Base-by-base conservation (phyloP, 768 basidiomycete species). In the Lactifluus hygrophoroides region DNA sequence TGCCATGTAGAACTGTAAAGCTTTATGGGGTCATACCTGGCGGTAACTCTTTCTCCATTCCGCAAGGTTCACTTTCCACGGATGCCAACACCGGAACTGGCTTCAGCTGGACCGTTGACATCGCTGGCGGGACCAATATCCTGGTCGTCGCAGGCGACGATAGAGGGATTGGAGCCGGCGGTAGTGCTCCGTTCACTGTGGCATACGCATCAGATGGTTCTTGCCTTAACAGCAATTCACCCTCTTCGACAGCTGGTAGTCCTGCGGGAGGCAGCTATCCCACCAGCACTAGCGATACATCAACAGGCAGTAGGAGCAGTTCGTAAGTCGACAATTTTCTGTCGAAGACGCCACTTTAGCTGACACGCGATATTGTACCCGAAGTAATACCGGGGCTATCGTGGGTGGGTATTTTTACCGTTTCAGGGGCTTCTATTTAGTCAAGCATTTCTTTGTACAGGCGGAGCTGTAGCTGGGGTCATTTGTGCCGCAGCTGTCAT, bases 21-120 rank as follows among this genome's bases (percentile, higher is more conserved):
- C 87, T 88, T 68, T 73, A 81, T 25, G 87, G 87, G 3, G 75
- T 89, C 43, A 90, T 91, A 32, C 90, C 90, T 1, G 90, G 89
- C 0, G 89, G 89, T 13, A 74, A 87, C 51, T 88, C 88, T 0
- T 88, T 90, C 67, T 64, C 74, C 6, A 79, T 91, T 45, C 85
- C 85, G 1, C 60, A 77, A 61, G 75, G 75, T 13, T 30, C 66
- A 2, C 68, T 85, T 21, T 79, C 85, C 5, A 58, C 49, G 1
- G 69, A 77, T 3, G 27, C 66, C 0, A 56, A 64, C 0, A 67
- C 80, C 61, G 85, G 86, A 10, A 80, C 78, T 8, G 88, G 89
- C 1, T 88, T 90, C 63, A 68, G 66, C 13, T 92, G 88, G 88
- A 80, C 74, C 11, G 82, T 85, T 0, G 73, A 79, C 13, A 69